Base-by-base conservation (phyloP, 2,329 filamentous ascomycete species). In the Aspergillus quadrilineatus region DNA sequence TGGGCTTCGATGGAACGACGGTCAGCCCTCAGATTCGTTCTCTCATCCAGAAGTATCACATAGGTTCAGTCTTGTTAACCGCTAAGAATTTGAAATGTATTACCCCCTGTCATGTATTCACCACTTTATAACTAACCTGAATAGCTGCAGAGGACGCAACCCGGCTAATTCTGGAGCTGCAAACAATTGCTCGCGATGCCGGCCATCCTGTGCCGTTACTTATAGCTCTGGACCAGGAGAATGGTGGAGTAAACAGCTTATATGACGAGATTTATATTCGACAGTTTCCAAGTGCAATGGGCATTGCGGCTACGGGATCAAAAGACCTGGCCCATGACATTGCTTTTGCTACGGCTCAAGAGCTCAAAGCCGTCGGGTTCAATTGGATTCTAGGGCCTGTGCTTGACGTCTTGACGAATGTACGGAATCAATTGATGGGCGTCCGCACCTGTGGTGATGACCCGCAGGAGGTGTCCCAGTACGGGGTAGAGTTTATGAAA, bases 281-380 rank as follows among this genome's bases (percentile, higher is more conserved):
- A 63, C 94, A 97, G 71, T 99, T 96, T 65, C 94, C 94, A 7
- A 96, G 92, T 68, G 90, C 93, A 60, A 97, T 99, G 93, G 93
- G 92, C 10, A 83, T 97, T 59, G 92, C 93, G n/a, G 94, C 94
- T 22, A 92, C 92, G 4, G 91, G 92, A 26, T 92, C 88, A 9
- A 87, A 87, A 36, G 86, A 94, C 9, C 79, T 97, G 53, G 90
- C 93, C 5, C 96, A 93, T 69, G 88, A 93, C 64, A 86, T 97
- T 54, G 93, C 92, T 55, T 92, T 93, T 74, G 92, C 94, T 14
- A 97, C 93, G 0, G 94, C 92, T 3, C 89, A 93, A 64, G 94
- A 97, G 73, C 84, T 97, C 29, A 87, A 89, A 46, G 92, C 94
- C 9, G 94, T 95, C 65, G 94, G 94, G 32, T 90, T 99, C 67